phyloP scores from a whole-genome alignment of 305 asterid species.

The Plantago lanceolata region DNA sequence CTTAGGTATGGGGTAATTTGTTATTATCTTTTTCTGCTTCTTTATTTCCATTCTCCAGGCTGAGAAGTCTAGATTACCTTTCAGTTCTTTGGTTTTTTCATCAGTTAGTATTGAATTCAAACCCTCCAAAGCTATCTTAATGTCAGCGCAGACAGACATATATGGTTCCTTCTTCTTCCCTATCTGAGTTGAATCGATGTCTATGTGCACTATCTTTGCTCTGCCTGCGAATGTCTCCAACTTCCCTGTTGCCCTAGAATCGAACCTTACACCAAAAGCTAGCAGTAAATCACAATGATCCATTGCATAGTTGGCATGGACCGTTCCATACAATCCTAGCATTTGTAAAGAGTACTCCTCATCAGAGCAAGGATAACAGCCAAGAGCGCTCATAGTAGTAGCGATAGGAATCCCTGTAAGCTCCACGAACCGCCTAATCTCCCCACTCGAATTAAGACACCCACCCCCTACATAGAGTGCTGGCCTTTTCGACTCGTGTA shows the following conservation, averaged over 20 bases:
- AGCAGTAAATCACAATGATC: conserved; percentile 46
- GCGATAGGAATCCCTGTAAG: conserved; percentile 48
- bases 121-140: conserved; percentile 37
- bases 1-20: conserved; percentile 4
- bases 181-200: conserved; percentile 40
- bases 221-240: conserved; percentile 45
- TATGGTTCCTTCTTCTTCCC: conserved; percentile 49
- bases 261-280: conserved; percentile 53
- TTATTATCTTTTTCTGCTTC: conserved; percentile 28
- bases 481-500: conserved; percentile 36
- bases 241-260: conserved; percentile 50
- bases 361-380: conserved; percentile 43
- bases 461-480: conserved; percentile 54
- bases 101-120: conserved; percentile 34
- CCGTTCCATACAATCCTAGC: conserved; percentile 55
- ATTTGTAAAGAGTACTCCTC: conserved; percentile 38
- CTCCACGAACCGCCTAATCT: conserved; percentile 36
- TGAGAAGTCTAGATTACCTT: conserved; percentile 27
- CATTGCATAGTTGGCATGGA: conserved; percentile 43
- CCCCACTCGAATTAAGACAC: conserved; percentile 37
- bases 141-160: conserved; percentile 40
- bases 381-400: conserved; percentile 49
- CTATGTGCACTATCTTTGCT: conserved; percentile 52
- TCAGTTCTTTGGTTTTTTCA: background rate
- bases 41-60: conserved; percentile 41